Evolutionary conservation across 2,329 filamentous ascomycete species (phyloP).

Genomic region (Botrytis porri): DNA sequence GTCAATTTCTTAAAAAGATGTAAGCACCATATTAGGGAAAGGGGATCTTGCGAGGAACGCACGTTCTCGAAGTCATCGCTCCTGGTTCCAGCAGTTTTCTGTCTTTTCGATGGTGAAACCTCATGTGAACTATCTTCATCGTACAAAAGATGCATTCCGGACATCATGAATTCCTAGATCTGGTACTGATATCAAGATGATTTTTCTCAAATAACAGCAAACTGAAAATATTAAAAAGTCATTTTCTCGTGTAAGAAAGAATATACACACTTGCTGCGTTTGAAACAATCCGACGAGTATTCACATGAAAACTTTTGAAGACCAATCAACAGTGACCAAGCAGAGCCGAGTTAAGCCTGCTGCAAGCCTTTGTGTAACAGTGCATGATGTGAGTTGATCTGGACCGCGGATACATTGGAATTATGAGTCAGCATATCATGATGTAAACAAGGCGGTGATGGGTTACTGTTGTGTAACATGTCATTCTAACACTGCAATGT

Average conservation of each 20-base stretch:
- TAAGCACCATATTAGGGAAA: background rate
- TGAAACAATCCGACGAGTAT: background rate
- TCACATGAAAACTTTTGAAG: background rate
- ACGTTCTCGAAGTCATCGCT: background rate
- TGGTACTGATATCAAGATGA: background rate
- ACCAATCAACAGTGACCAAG: background rate
- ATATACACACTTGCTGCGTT: background rate
- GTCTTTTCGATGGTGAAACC: background rate
- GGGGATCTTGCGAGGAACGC: background rate
- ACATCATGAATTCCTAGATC: background rate
- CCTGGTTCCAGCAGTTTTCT: background rate
- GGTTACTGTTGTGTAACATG: background rate
- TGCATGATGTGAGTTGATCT: background rate
- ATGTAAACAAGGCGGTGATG: background rate
- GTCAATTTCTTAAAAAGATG: background rate
- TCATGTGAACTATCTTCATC: background rate
- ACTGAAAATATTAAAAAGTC: background rate
- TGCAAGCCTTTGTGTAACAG: background rate
- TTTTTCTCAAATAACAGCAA: background rate
- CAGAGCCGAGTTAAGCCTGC: conserved; percentile 2
- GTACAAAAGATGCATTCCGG: background rate
- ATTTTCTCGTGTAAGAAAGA: too few species aligned
- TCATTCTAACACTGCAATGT: too few species aligned
- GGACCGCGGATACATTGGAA: background rate
- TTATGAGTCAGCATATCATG: background rate